A percentile compares a stretch with the other conserved stretches of the same genome.
phyloP scores from a whole-genome alignment of 2,329 filamentous ascomycete species.

The Aureobasidium mangrovei region DNA sequence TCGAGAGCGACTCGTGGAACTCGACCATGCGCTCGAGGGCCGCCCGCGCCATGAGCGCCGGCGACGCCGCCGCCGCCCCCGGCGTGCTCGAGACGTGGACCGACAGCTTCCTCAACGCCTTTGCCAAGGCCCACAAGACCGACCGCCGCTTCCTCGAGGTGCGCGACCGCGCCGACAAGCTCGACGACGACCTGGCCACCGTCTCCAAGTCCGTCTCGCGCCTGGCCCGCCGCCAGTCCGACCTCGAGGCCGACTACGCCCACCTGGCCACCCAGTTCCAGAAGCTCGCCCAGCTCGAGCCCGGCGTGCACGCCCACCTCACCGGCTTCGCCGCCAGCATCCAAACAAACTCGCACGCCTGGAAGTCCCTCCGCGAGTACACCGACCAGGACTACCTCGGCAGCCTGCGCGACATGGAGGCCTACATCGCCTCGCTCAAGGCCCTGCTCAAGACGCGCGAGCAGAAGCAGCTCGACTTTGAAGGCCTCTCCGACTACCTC shows the following conservation, averaged over 20 bases:
- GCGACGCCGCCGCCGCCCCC: constrained; percentile 37
- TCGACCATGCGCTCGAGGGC: constrained; percentile 79
- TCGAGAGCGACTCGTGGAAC: constrained; percentile 94
- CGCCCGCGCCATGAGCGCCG: constrained; percentile 46
- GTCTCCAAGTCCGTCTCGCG: constrained; percentile 94
- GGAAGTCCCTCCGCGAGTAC: constrained; percentile 75
- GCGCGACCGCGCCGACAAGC: constrained; percentile 81
- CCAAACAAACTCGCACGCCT: constrained; percentile 69
- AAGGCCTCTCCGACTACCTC: constrained; percentile 90
- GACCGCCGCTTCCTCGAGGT: constrained; percentile 94
- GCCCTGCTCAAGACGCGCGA: constrained; percentile 84
- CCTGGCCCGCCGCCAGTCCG: constrained; percentile 76
- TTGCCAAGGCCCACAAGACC: constrained; percentile 90
- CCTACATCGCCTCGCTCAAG: constrained; percentile 82
- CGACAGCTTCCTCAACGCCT: constrained; percentile 94
- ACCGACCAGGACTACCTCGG: constrained; percentile 95
- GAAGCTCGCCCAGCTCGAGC: constrained; percentile 81
- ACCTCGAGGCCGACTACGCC: constrained; percentile 78
- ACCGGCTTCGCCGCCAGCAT: constrained; percentile 81
- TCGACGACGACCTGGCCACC: constrained; percentile 85
- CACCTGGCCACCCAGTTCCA: constrained; percentile 93
- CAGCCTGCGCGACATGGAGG: constrained; percentile 87
- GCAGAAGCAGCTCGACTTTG: constrained; percentile 96
- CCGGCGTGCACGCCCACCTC: constrained; percentile 71
- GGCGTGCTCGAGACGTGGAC: constrained; percentile 92